These are phyloP conservation scores for Aegilops sharonensis DNA, from an alignment of 176 grass and related monocot species.

Conservation along the genomic window DNA sequence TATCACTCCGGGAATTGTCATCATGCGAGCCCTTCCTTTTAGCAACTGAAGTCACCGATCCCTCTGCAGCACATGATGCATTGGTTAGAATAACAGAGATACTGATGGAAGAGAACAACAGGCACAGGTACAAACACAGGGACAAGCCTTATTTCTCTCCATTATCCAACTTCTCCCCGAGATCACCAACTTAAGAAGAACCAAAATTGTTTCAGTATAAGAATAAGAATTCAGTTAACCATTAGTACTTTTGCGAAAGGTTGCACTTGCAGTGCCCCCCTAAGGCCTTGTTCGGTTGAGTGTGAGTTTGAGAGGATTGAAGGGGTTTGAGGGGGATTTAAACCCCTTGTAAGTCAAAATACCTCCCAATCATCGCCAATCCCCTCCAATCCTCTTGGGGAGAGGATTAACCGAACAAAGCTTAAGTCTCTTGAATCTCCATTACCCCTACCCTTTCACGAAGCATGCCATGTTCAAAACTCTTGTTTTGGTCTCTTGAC, in stretches of 20 bases:
- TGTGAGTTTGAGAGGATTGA: too few relatives aligned
- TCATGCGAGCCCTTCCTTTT: not conserved
- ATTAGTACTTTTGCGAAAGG: not conserved
- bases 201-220: not conserved
- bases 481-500: not conserved
- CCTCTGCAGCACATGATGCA: not conserved
- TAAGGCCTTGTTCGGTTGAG: too few relatives aligned
- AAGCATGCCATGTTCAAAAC: not conserved
- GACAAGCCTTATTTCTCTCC: not conserved
- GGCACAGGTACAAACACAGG: not conserved
- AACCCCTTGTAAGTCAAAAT: too few relatives aligned
- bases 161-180: not conserved
- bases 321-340: too few relatives aligned
- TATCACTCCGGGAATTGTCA: not conserved
- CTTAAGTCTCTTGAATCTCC: too few relatives aligned
- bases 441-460: not conserved
- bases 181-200: not conserved
- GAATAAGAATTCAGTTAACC: not conserved
- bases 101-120: not conserved
- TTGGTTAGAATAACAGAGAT: not conserved
- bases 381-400: too few relatives aligned
- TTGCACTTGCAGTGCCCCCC: not conserved
- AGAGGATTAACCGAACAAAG: too few relatives aligned
- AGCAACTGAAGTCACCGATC: not conserved
- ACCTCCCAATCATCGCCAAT: too few relatives aligned